Base-by-base conservation (phyloP, 2,329 filamentous ascomycete genomes). In the Didymella lethalis region DNA sequence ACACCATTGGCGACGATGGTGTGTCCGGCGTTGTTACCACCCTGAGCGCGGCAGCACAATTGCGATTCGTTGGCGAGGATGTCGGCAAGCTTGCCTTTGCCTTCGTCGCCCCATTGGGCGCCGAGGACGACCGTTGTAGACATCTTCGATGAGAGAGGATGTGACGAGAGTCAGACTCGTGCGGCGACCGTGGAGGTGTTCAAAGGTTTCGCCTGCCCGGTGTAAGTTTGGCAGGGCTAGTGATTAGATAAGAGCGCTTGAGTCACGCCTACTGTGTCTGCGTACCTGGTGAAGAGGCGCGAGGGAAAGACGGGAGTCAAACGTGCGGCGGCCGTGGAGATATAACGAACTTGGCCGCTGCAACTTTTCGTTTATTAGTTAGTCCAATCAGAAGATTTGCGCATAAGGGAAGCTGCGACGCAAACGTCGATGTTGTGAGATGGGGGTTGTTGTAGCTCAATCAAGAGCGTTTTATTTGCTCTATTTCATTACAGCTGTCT, bases 31-130 rank as follows among this genome's bases (percentile, higher is more conserved):
- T 88, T 88, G 76, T 88, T 86, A 50, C 86, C 86, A 54, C 85
- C 85, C 65, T 84, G 82, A 54, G 84, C 84, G 65, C 85, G 81
- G 67, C 84, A 85, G 78, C 84, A 87, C 65, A 87, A 76, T 65
- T 84, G 79, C 44, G 82, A 80, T 62, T 81, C 78, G 57, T 81
- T 78, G 71, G 80, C 81, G 62, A 85, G 81, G 64, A 84, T 83
- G 66, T 85, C 85, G 70, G 85, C 84, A 63, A 87, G 83, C 73
- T 87, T 87, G 63, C 85, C 85, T 74, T 86, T 85, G 67, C 75
- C 82, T 77, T 85, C 83, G 73, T 85, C 81, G 77, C 85, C 86
- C 82, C 84, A 88, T 77, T 87, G 85, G 69, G 83, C 80, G 59
- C 85, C 85, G 64, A 87, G 80, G 65, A 86, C 83, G 59, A 86